Evolutionary conservation across 768 basidiomycete species (phyloP), one percentile per base, ranked within the genome.

Genomic region (Suillus sp.): DNA sequence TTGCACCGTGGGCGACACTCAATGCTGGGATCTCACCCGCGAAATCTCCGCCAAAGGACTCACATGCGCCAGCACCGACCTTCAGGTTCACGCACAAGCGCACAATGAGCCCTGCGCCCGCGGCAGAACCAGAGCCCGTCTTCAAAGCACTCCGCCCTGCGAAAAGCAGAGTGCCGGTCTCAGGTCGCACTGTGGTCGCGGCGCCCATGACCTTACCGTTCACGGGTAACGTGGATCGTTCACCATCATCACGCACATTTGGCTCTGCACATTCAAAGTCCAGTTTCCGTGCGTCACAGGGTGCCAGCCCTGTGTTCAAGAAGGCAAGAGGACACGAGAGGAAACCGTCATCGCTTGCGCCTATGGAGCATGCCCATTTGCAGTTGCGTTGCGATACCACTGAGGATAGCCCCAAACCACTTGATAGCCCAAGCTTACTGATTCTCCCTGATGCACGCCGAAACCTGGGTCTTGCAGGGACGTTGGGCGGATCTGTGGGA

Each of bases 381-480:
- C 63, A 61, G 27, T 56, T 37, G 35, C 54, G 35, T 34, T 54
- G 51, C 22, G 37, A 38, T 38, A 37, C 25, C 37, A 25, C 34
- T 11, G n/a, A 34, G 35, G 42, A 47, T 10, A 35, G 18, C n/a
- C n/a, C 16, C 16, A 50, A 62, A 14, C 51, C 37, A 22, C 62
- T 58, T 4, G 53, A 67, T 14, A 57, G 70, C 68, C 38, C 68
- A 66, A 75, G 68, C 27, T 62, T 77, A 32, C 80, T 81, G 0
- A 81, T 86, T 25, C 75, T 81, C 5, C 81, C 79, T 0, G 83
- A 86, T 60, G 79, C 80, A 22, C 81, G 85, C 67, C 82, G 82
- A 48, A 79, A 78, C n/a, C 76, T 91, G 20, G 87, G 89, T 0
- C 81, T 90, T 74, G 76, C 78, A 16, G 90, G 89, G 0, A 91